Conservation (phyloP, 192 early-diverging fungal species). For the Coemansia sp. region DNA sequence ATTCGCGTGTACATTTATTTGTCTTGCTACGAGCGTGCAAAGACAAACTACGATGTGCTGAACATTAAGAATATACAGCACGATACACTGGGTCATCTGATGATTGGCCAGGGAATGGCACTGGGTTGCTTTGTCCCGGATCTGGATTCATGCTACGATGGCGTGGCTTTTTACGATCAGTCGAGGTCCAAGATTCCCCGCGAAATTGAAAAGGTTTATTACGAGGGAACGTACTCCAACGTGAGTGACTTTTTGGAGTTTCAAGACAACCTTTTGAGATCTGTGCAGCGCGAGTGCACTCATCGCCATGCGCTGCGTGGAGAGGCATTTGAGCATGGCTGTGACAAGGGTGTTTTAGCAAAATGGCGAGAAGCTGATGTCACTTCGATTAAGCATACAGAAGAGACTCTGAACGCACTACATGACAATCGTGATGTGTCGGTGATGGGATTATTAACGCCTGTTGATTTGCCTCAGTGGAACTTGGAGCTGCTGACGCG, state of each 20-base stretch:
- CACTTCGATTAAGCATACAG: slow-evolving; percentile 58
- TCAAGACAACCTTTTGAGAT: slow-evolving; percentile 65
- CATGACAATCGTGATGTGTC: slow-evolving; percentile 73
- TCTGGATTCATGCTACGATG: slow-evolving; percentile 57
- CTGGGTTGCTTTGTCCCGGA: slow-evolving; percentile 50
- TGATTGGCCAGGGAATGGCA: slow-evolving; percentile 31
- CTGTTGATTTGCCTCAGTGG: slow-evolving; percentile 19
- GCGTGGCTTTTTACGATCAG: slow-evolving; percentile 72
- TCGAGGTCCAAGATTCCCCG: slow-evolving; percentile 81
- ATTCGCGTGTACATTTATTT: slow-evolving; percentile 77
- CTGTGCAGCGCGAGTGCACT: slow-evolving; percentile 71
- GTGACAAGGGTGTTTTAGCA: slow-evolving; percentile 53
- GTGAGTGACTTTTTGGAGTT: slow-evolving; percentile 87
- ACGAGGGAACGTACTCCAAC: slow-evolving; percentile 85
- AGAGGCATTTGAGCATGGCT: slow-evolving; percentile 58
- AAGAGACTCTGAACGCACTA: slow-evolving; percentile 29
- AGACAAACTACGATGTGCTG: slow-evolving; percentile 66
- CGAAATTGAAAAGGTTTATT: slow-evolving; percentile 82
- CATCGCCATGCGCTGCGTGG: slow-evolving; percentile 65
- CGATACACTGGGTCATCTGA: slow-evolving; percentile 75
- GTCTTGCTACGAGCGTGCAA: slow-evolving; percentile 62
- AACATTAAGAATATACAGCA: slow-evolving; percentile 90
- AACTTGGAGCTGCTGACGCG: slow-evolving; percentile 48
- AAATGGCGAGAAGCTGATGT: slow-evolving; percentile 61
- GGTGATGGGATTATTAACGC: slow-evolving; percentile 57